These are phyloP conservation scores for Skeletonema grethae DNA, from an alignment of 108 stramenopile species.

Conservation along the genomic window DNA sequence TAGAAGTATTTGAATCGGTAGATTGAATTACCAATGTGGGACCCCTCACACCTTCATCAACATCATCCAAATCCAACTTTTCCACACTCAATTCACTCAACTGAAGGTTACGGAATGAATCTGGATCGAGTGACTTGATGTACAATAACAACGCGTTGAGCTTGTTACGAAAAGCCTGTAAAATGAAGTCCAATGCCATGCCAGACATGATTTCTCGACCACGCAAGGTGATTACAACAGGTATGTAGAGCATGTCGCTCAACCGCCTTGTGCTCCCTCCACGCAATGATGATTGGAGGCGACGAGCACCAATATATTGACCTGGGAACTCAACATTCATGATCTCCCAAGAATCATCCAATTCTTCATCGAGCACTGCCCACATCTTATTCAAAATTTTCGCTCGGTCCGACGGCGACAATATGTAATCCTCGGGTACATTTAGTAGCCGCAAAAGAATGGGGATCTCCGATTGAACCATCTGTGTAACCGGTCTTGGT, in stretches of 20 bases:
- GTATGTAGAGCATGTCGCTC: neutral
- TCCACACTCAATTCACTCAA: neutral
- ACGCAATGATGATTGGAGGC: neutral
- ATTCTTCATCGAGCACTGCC: neutral
- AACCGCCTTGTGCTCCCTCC: neutral
- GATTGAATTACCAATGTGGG: neutral
- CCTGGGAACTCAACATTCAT: neutral
- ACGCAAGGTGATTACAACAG: neutral
- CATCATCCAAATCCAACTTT: neutral
- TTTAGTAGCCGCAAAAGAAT: neutral
- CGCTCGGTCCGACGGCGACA: neutral
- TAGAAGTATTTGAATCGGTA: neutral
- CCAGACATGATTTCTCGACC: neutral
- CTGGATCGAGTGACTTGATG: neutral
- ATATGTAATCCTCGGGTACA: neutral
- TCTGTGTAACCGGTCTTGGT: neutral
- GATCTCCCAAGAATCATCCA: neutral
- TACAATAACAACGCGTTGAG: neutral
- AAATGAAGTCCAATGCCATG: neutral
- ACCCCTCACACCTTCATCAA: neutral
- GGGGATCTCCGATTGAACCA: neutral
- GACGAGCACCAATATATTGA: neutral
- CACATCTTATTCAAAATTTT: neutral
- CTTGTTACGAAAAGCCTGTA: neutral
- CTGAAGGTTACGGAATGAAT: neutral